A percentile compares a stretch with the other conserved stretches of the same genome.
phyloP scores from a whole-genome alignment of 2,329 filamentous ascomycete genomes.

The Acrodontium crateriforme region DNA sequence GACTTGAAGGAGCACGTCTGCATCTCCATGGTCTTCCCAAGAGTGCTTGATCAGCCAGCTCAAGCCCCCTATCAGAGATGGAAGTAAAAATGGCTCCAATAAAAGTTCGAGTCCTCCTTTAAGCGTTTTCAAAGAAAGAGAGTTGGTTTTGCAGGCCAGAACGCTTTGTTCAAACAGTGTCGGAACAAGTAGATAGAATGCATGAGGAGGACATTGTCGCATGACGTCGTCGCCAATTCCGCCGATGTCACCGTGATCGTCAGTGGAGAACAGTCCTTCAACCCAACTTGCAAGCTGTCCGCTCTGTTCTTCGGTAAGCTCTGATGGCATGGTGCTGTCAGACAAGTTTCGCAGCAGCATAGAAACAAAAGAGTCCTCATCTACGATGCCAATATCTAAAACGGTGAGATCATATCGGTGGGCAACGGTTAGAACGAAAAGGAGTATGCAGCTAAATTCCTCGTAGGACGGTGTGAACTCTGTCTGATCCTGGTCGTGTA shows the following conservation, averaged over 20 bases:
- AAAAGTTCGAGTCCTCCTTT: conserved; percentile 68
- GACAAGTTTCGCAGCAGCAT: conserved; percentile 50
- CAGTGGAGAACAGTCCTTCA: conserved; percentile 60
- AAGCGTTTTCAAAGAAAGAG: conserved; percentile 54
- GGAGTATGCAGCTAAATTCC: conserved; percentile 65
- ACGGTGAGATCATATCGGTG: conserved; percentile 55
- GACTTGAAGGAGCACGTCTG: conserved; percentile 56
- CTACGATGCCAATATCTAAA: conserved; percentile 49
- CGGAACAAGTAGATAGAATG: conserved; percentile 67
- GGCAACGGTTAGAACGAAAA: conserved; percentile 61
- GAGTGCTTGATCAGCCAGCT: conserved; percentile 58
- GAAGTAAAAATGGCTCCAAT: conserved; percentile 67
- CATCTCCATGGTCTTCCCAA: conserved; percentile 48
- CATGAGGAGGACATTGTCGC: conserved; percentile 67
- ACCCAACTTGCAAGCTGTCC: conserved; percentile 62
- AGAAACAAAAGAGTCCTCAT: conserved; percentile 52
- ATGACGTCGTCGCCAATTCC: conserved; percentile 69
- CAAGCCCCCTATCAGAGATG: conserved; percentile 60
- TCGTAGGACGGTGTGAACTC: conserved; percentile 80
- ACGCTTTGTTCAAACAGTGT: conserved; percentile 65
- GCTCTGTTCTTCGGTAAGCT: conserved; percentile 51
- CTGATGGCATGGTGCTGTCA: conserved; percentile 41
- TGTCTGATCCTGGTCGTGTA: conserved; percentile 65
- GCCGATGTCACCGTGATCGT: conserved; percentile 39
- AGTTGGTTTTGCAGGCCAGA: conserved; percentile 50